These are phyloP conservation scores for Stenocarpella maydis DNA, from an alignment of 2,329 filamentous ascomycete genomes.

Conservation along the genomic window DNA sequence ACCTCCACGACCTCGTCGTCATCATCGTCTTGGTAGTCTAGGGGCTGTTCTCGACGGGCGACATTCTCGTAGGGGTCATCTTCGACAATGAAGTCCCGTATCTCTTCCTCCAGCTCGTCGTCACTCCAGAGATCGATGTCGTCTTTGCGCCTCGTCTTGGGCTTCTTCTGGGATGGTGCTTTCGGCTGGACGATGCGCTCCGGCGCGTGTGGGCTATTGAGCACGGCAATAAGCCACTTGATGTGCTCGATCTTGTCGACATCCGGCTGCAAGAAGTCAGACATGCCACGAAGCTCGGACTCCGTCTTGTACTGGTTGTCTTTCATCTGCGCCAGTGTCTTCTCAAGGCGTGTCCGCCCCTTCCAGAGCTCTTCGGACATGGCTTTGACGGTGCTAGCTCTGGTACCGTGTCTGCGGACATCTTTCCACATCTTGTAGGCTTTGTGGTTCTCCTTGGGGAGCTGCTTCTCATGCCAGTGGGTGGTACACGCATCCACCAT, in stretches of 20 bases:
- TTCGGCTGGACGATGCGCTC: slow-evolving; percentile 43
- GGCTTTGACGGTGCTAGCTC: slow-evolving; percentile 51
- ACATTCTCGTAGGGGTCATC: slow-evolving; percentile 41
- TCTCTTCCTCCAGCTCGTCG: slow-evolving; percentile 53
- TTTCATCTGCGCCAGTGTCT: slow-evolving; percentile 61
- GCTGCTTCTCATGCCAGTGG: slow-evolving; percentile 66
- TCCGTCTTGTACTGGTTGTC: slow-evolving; percentile 60
- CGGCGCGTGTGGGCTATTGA: slow-evolving; percentile 52
- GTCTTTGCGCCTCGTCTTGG: neutral
- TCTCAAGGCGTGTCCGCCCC: slow-evolving; percentile 62
- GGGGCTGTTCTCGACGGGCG: slow-evolving; percentile 19
- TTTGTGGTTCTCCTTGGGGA: slow-evolving; percentile 61
- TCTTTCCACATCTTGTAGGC: slow-evolving; percentile 70
- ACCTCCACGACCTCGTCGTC: slow-evolving; percentile 35
- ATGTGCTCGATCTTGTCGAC: slow-evolving; percentile 67
- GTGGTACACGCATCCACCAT: slow-evolving; percentile 59
- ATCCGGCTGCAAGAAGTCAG: slow-evolving; percentile 48
- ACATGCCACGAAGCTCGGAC: slow-evolving; percentile 58
- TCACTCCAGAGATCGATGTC: slow-evolving; percentile 43
- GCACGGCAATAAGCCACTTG: slow-evolving; percentile 57
- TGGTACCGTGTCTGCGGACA: slow-evolving; percentile 55
- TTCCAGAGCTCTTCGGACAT: slow-evolving; percentile 52
- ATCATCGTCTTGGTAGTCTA: slow-evolving; percentile 30
- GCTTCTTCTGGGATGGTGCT: slow-evolving; percentile 42
- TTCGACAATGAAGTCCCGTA: slow-evolving; percentile 59